Evolutionary conservation across 1,139 yeast genomes (phyloP), one percentile per base, ranked within the genome.

Genomic region (Hansenula lynferdii): DNA sequence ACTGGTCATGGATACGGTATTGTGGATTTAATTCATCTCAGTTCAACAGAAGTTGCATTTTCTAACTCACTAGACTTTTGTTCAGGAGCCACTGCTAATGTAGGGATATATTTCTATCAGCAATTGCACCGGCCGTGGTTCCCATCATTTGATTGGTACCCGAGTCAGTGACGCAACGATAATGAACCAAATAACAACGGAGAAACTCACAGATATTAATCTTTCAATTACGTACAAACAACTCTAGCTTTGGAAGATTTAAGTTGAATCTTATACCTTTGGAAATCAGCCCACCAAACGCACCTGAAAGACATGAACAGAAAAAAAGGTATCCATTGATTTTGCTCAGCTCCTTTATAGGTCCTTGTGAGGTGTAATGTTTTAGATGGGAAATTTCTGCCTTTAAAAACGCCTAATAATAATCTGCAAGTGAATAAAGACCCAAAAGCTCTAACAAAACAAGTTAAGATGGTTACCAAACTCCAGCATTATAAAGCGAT

Each of bases 341-440:
- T 66, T 31, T 58, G 57, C 42, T 67, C 69, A 30, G 54, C 49
- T 35, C 57, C 56, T 22, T 57, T 55, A 45, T 64, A 67, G 42
- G 30, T 28, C 60, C 53, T 40, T 61, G 58, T 6, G 67, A 56
- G n/a, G 62, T 45, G 33, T 57, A 55, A 36, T 64, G 50, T 11
- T 28, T 28, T 20, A 5, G 30, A 57, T 50, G 46, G 66, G 57
- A 37, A 62, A 56, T 1, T 70, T 2, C 77, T 78, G 19, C 76
- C 72, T 52, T 75, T 80, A 28, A 72, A 62, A 27, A 72, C 54
- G 19, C 81, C 81, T 39, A 73, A 49, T 12, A 72, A 47, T 14
- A 70, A 54, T 50, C 77, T n/a, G 5, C 15, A 11, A 6, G 12
- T 4, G 4, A 28, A n/a, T 35, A 69, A 56, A 3, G 71, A 67